phyloP scores from a whole-genome alignment of 2,329 filamentous ascomycete genomes.

The Exophiala aquamarina region DNA sequence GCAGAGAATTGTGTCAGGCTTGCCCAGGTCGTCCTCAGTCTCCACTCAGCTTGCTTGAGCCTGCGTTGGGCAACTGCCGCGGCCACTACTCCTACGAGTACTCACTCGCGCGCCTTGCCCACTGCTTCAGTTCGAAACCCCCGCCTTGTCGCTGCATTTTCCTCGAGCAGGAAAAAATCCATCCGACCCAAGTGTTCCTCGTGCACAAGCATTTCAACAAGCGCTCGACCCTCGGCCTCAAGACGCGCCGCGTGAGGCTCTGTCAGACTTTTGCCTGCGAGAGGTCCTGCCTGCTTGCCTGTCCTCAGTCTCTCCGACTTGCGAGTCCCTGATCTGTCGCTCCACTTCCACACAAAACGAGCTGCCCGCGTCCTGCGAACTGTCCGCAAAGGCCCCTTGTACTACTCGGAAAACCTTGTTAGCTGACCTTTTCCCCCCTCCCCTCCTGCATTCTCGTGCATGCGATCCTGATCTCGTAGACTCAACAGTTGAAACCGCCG shows the following conservation, averaged over 20 bases:
- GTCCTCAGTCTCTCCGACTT: constrained; percentile 6
- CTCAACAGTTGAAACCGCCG: constrained; percentile 27
- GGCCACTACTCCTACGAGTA: too few species aligned
- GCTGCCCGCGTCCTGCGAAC: constrained; percentile 19
- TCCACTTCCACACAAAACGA: constrained; percentile 24
- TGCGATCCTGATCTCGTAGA: constrained; percentile 32
- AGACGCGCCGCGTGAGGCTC: constrained; percentile 20
- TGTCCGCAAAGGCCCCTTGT: constrained; percentile 24
- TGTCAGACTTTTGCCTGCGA: constrained; percentile 16
- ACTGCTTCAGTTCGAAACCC: too few species aligned
- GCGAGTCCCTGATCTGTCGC: constrained; percentile 14
- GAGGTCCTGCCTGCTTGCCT: too few species aligned
- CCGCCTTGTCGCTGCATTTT: too few species aligned
- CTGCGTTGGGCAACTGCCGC: too few species aligned
- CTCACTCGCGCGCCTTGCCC: too few species aligned
- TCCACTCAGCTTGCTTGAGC: too few species aligned
- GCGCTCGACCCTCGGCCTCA: constrained; percentile 10
- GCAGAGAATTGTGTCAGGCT: too few species aligned
- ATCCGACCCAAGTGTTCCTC: too few species aligned
- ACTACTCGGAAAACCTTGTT: constrained; percentile 31
- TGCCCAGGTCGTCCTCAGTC: too few species aligned
- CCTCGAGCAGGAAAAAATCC: too few species aligned
- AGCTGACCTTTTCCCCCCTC: constrained; percentile 27
- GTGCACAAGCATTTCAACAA: constrained; percentile 9
- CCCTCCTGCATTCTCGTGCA: constrained; percentile 31